Percentiles rank a stretch among this genome's conserved stretches.
These are phyloP conservation scores for Penicillium sp. DNA, from an alignment of 2,329 filamentous ascomycete species.

Conservation along the genomic window DNA sequence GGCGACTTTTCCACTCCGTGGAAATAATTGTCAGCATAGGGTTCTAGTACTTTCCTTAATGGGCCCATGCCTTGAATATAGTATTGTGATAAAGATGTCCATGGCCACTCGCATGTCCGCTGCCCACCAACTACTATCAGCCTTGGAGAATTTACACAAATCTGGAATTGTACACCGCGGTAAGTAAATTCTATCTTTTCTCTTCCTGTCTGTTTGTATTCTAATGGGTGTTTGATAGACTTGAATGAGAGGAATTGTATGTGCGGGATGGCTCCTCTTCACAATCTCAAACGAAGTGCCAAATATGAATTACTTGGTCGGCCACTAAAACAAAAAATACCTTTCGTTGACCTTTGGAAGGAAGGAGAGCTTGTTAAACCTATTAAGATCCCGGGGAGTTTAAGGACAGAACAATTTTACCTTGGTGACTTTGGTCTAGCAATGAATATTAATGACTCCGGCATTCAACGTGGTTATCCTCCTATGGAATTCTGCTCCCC, in stretches of 20 bases:
- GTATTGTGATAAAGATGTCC: conserved; percentile 13
- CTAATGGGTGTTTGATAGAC: conserved; percentile 18
- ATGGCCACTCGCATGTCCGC: conserved; percentile 26
- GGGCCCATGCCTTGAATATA: conserved; percentile 18
- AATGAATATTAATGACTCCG: conserved; percentile 20
- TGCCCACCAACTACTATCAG: conserved; percentile 24
- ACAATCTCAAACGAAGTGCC: conserved; percentile 20
- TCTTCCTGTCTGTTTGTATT: background rate
- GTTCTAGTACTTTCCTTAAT: conserved; percentile 22
- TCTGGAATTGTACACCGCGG: conserved; percentile 26
- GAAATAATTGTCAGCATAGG: conserved; percentile 16
- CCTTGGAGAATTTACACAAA: conserved; percentile 23
- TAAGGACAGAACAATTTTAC: conserved; percentile 25
- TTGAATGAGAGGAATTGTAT: conserved; percentile 27
- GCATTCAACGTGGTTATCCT: conserved; percentile 16
- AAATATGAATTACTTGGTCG: conserved; percentile 25
- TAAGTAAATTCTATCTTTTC: conserved; percentile 11
- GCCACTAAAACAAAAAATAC: conserved; percentile 24
- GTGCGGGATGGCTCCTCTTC: conserved; percentile 24
- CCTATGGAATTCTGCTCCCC: conserved; percentile 22
- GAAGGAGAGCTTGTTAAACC: conserved; percentile 23
- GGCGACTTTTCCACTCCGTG: conserved; percentile 18
- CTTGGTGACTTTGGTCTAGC: conserved; percentile 27
- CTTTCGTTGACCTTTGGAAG: conserved; percentile 21
- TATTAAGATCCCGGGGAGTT: conserved; percentile 17